phyloP scores from a whole-genome alignment of 169 alveolate species.

The Plasmodium relictum region DNA sequence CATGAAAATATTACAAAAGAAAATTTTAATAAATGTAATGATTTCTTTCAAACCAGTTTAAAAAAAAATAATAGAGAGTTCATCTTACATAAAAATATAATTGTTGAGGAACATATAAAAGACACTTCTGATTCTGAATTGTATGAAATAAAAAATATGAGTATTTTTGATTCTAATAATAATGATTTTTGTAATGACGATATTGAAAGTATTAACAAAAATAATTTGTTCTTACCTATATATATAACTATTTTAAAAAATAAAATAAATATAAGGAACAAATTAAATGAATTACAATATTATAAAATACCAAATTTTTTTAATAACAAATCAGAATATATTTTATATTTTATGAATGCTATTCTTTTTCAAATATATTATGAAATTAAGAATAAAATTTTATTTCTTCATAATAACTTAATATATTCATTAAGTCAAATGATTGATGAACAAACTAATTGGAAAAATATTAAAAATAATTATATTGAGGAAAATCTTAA shows the following conservation, averaged over 20 bases:
- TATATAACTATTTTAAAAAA: slow-evolving; percentile 19
- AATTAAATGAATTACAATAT: slow-evolving; percentile 10
- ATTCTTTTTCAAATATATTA: slow-evolving; percentile 44
- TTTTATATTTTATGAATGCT: slow-evolving; percentile 52
- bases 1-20: too few species aligned
- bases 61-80: neutral
- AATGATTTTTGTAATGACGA: slow-evolving; percentile 18
- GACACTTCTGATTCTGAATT: neutral
- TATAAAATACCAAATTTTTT: slow-evolving; percentile 42
- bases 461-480: neutral
- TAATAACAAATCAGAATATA: slow-evolving; percentile 48
- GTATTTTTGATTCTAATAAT: slow-evolving; percentile 15
- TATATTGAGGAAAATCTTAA: neutral
- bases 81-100: neutral
- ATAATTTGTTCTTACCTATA: slow-evolving; percentile 49
- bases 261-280: slow-evolving; percentile 25
- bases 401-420: slow-evolving; percentile 17
- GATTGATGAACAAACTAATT: neutral
- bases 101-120: neutral
- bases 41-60: too few species aligned
- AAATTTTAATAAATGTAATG: too few species aligned
- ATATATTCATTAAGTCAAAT: slow-evolving; percentile 3
- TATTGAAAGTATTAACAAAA: slow-evolving; percentile 3
- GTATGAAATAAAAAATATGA: slow-evolving; percentile 45
- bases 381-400: slow-evolving; percentile 14